phyloP scores from a whole-genome alignment of 345 rosid species.

The Eucalyptus polyanthemos region DNA sequence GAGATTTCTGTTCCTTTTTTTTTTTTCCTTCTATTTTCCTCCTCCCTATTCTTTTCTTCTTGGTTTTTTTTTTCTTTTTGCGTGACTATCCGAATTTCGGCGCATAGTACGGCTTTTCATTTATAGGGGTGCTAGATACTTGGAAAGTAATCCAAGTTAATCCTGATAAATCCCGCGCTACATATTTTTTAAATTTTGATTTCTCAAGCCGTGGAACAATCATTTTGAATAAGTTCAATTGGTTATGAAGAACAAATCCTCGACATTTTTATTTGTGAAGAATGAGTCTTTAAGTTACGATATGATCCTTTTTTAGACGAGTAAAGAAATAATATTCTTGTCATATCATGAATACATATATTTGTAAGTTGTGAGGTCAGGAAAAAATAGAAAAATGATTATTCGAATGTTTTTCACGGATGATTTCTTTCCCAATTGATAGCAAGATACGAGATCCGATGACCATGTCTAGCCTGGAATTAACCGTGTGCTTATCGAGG shows the following conservation, averaged over 20 bases:
- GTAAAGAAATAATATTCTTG: accelerated
- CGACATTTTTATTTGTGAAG: no score
- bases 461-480: background rate
- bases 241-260: accelerated
- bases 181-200: no score
- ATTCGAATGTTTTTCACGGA: background rate
- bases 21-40: background rate
- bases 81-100: background rate
- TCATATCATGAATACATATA: no score
- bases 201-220: accelerated
- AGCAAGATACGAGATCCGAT: background rate
- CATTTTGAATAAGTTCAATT: no score
- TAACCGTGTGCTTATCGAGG: background rate
- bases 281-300: no score
- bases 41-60: no score
- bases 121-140: no score
- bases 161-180: accelerated
- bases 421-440: background rate
- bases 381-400: background rate
- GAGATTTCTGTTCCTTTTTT: background rate
- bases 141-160: no score
- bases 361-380: background rate
- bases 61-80: no score
- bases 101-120: background rate
- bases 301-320: accelerated